phyloP scores from a whole-genome alignment of 345 rosid genomes.

The Capsella bursapastoris region DNA sequence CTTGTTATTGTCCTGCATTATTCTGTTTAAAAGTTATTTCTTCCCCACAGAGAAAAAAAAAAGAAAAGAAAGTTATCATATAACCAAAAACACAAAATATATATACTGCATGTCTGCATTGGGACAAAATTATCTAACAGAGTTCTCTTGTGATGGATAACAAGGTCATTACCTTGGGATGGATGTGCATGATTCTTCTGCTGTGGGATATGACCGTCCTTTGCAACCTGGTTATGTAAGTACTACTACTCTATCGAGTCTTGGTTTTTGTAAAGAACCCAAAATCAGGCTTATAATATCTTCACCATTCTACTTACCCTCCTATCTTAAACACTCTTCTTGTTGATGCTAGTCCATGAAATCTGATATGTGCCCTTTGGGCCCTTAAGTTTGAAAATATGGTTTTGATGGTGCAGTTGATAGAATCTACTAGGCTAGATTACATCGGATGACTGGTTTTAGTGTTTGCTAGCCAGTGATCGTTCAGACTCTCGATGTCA shows the following conservation, averaged over 20 bases:
- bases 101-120: neutral
- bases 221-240: slow-evolving; percentile 96
- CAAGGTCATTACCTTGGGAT: slow-evolving; percentile 97
- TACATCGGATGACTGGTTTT: slow-evolving; percentile 5
- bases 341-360: slow-evolving; percentile 22
- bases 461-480: slow-evolving; percentile 12
- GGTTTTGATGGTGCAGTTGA: neutral
- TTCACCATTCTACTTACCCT: neutral
- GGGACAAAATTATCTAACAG: slow-evolving; percentile 19
- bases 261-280: neutral
- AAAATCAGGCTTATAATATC: slow-evolving; percentile 1
- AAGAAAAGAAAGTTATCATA: neutral
- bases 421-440: neutral
- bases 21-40: slow-evolving; percentile 7
- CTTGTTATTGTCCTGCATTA: neutral
- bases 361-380: neutral
- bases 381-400: neutral
- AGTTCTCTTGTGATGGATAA: slow-evolving; percentile 38
- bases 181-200: slow-evolving; percentile 96
- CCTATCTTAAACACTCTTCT: slow-evolving; percentile 8
- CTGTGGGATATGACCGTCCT: slow-evolving; percentile 68
- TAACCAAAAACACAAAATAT: neutral
- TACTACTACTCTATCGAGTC: slow-evolving; percentile 26
- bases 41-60: too few relatives aligned
- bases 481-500: neutral